Percentiles rank a stretch among this genome's conserved stretches.
Evolutionary conservation across 2,329 filamentous ascomycete species (phyloP).

Genomic region (Periglandula ipomoeae): DNA sequence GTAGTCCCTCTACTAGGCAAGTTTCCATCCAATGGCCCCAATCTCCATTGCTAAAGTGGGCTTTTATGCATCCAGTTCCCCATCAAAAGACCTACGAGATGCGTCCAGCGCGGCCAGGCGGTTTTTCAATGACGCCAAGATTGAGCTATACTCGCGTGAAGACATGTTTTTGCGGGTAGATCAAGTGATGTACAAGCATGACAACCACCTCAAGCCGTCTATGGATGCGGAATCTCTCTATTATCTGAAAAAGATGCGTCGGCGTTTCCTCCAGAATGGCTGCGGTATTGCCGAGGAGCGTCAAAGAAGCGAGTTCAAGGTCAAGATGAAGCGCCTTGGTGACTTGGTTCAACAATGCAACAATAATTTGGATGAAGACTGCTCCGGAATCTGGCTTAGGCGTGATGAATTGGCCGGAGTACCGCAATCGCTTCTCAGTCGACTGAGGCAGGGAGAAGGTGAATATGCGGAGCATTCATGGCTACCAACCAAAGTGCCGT

Average conservation of each 20-base stretch:
- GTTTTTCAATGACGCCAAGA: conserved; percentile 19
- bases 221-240: conserved; percentile 57
- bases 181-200: conserved; percentile 36
- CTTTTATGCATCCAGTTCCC: neutral
- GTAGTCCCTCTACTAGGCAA: too few species aligned
- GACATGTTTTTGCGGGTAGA: conserved; percentile 58
- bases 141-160: conserved; percentile 65
- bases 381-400: conserved; percentile 63
- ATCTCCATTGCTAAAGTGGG: neutral
- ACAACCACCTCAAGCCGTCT: conserved; percentile 8
- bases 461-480: too few species aligned
- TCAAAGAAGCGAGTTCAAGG: neutral
- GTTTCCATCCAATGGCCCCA: too few species aligned
- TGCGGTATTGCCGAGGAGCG: conserved; percentile 62
- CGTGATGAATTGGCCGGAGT: conserved; percentile 59
- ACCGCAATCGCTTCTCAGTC: conserved; percentile 55
- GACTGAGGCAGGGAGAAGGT: conserved; percentile 58
- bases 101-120: neutral
- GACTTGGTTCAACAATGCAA: conserved; percentile 59
- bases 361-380: conserved; percentile 68
- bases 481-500: neutral
- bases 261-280: conserved; percentile 63
- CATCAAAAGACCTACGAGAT: neutral
- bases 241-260: conserved; percentile 61
- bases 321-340: conserved; percentile 52